Evolutionary conservation across 495 filamentous ascomycete genomes (phyloP).

Genomic region (Jackrogersella multiformis): DNA sequence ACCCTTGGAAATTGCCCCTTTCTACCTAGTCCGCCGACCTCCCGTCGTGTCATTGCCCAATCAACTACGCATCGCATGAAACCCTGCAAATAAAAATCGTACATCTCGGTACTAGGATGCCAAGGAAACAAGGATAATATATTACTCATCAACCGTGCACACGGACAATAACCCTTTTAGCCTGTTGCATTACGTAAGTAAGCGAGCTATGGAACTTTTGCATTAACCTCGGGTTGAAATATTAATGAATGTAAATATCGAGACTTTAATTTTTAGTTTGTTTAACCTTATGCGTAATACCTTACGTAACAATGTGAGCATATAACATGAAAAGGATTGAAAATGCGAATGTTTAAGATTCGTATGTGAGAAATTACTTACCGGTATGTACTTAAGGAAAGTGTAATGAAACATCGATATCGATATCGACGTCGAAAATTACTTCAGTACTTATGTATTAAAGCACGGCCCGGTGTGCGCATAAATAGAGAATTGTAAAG

Average conservation of each 20-base stretch:
- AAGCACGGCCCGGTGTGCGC: neutral
- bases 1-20: constrained; percentile 29
- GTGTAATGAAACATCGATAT: constrained; percentile 4
- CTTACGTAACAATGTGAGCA: constrained; percentile 28
- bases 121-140: neutral
- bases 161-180: constrained; percentile 24
- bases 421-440: constrained; percentile 14
- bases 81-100: constrained; percentile 27
- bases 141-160: constrained; percentile 27
- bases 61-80: constrained; percentile 25
- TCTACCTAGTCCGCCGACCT: constrained; percentile 22
- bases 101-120: constrained; percentile 35
- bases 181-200: constrained; percentile 39
- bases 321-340: constrained; percentile 1
- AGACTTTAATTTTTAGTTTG: constrained; percentile 14
- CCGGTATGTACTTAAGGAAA: too few relatives aligned
- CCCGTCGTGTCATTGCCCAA: constrained; percentile 38
- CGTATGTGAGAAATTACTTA: constrained; percentile 10
- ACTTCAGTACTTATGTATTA: too few relatives aligned
- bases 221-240: neutral
- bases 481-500: constrained; percentile 24
- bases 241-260: neutral
- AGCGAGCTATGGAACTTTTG: constrained; percentile 26
- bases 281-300: constrained; percentile 13
- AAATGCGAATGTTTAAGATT: constrained; percentile 18